Conservation (phyloP, 2,329 filamentous ascomycete genomes). For the Aspergillus luchuensis region DNA sequence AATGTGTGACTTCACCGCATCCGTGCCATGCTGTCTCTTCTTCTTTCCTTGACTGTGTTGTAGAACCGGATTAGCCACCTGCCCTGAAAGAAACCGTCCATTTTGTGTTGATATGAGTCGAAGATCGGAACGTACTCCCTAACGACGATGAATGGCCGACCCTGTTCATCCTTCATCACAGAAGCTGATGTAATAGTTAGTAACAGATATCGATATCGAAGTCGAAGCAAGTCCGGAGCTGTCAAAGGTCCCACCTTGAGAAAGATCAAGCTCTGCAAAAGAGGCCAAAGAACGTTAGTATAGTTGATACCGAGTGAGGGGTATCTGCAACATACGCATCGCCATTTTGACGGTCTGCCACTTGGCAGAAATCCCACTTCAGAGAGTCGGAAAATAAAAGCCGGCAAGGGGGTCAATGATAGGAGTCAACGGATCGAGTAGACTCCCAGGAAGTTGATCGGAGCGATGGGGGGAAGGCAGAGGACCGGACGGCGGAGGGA, state of each 20-base stretch:
- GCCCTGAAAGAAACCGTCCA: not conserved
- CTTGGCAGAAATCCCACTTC: conserved; percentile 28
- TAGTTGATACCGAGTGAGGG: conserved; percentile 35
- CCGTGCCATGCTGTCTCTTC: conserved; percentile 93
- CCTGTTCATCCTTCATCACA: conserved; percentile 95
- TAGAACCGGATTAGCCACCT: conserved; percentile 13
- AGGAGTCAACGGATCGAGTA: conserved; percentile 9
- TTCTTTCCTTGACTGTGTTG: conserved; percentile 83
- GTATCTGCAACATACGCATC: conserved; percentile 48
- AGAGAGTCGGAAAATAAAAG: conserved; percentile 16
- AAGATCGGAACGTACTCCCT: conserved; percentile 72
- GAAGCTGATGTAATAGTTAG: conserved; percentile 52
- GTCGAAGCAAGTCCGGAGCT: not conserved
- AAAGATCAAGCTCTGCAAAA: conserved; percentile 50
- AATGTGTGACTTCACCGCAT: conserved; percentile 98
- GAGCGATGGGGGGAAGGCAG: conserved; percentile 26
- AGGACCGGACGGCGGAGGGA: conserved; percentile 16
- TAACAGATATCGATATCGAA: conserved; percentile 12
- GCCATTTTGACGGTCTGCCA: conserved; percentile 48
- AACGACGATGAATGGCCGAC: conserved; percentile 95
- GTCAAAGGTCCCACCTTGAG: conserved; percentile 41
- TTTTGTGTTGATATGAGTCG: conserved; percentile 4
- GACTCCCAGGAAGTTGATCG: conserved; percentile 13
- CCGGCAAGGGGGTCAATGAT: conserved; percentile 9
- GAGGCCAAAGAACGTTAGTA: conserved; percentile 29